These are phyloP conservation scores for Mycena sanguinolenta DNA, from an alignment of 768 basidiomycete species.

Conservation along the genomic window DNA sequence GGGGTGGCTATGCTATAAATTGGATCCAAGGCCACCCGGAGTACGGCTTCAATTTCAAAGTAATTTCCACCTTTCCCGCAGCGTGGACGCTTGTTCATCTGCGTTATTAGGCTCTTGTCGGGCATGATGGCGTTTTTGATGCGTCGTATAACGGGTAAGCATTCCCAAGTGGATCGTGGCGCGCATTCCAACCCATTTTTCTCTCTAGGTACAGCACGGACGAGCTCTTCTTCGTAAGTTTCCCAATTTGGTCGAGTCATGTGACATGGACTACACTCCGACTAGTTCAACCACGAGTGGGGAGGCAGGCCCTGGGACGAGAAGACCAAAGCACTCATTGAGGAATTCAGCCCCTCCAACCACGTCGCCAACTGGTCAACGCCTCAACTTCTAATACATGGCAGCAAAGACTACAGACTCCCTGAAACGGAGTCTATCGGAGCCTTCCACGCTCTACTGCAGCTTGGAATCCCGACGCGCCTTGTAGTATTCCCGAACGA, in stretches of 20 bases:
- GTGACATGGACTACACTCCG: neutral
- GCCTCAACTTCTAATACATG: constrained; percentile 87
- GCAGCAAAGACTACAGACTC: constrained; percentile 90
- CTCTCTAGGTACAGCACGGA: constrained; percentile 79
- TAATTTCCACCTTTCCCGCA: constrained; percentile 22
- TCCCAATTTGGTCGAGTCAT: neutral
- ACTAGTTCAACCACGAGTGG: constrained; percentile 89
- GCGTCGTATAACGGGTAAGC: constrained; percentile 72
- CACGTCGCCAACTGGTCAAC: constrained; percentile 89
- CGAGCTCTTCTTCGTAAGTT: constrained; percentile 88
- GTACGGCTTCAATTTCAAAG: constrained; percentile 88
- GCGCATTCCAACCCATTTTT: neutral
- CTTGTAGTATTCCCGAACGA: constrained; percentile 90
- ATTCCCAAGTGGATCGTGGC: neutral
- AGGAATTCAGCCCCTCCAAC: constrained; percentile 84
- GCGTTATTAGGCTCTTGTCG: constrained; percentile 72
- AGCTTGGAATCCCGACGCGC: constrained; percentile 81
- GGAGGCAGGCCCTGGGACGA: constrained; percentile 85
- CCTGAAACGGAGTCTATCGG: constrained; percentile 88
- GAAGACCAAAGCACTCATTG: constrained; percentile 64
- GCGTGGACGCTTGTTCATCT: constrained; percentile 7
- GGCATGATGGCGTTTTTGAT: constrained; percentile 94
- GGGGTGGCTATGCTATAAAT: constrained; percentile 92
- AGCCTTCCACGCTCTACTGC: constrained; percentile 88
- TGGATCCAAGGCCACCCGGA: constrained; percentile 98